Percentiles rank a stretch among this genome's conserved stretches.
Conservation (phyloP, 768 basidiomycete species). For the Serpula lacrymans region DNA sequence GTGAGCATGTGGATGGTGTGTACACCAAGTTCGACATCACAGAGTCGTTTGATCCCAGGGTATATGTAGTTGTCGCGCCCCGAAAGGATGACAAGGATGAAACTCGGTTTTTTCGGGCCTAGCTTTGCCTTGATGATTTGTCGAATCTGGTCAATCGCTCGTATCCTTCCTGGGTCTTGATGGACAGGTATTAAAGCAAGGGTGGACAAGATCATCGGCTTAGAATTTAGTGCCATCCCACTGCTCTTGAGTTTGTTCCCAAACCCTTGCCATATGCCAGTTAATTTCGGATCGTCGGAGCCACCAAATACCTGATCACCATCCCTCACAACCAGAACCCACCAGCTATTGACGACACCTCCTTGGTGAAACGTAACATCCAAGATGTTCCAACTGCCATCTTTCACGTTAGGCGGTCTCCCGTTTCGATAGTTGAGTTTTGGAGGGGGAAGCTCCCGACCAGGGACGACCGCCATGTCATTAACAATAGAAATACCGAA, state of each 20-base stretch:
- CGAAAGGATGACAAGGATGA: constrained; percentile 70
- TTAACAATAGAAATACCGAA: constrained; percentile 57
- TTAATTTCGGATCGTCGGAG: constrained; percentile 40
- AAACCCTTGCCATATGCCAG: constrained; percentile 49
- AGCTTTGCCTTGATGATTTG: constrained; percentile 28
- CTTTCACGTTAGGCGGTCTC: constrained; percentile 36
- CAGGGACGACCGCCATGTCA: constrained; percentile 64
- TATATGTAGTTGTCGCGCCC: constrained; percentile 72
- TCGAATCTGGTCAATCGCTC: constrained; percentile 41
- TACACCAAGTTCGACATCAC: constrained; percentile 71
- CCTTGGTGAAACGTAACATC: constrained; percentile 65
- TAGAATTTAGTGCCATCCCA: constrained; percentile 47
- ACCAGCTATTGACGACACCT: constrained; percentile 54
- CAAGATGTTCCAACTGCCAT: constrained; percentile 77
- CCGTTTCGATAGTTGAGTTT: constrained; percentile 51
- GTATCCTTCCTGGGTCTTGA: constrained; percentile 32
- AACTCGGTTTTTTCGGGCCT: constrained; percentile 43
- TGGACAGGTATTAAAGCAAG: constrained; percentile 4
- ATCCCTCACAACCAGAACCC: constrained; percentile 64
- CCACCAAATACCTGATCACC: constrained; percentile 35
- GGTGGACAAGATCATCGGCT: constrained; percentile 36
- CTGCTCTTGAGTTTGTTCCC: constrained; percentile 49
- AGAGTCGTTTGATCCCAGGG: constrained; percentile 75
- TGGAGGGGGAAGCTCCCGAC: constrained; percentile 61
- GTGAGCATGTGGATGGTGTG: constrained; percentile 74